Base-by-base conservation (phyloP, 2,329 filamentous ascomycete genomes). In the Fusarium devonianum region DNA sequence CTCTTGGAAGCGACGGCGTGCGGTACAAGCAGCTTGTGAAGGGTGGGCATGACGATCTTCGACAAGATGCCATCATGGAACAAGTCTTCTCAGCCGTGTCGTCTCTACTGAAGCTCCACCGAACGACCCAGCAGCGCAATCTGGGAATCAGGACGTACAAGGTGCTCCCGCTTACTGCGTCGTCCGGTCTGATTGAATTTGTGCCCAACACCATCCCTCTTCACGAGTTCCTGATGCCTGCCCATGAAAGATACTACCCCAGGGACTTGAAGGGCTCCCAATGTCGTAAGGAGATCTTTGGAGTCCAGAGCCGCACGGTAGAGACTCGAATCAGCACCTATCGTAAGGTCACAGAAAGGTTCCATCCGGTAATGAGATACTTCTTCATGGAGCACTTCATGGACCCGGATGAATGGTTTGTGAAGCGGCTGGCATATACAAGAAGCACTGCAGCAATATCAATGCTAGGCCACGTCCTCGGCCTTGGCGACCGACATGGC, bases 31-130 rank as follows among this genome's bases (percentile, higher is more conserved):
- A 97, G 72, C 78, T 99, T 54, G 90, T 96, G 68, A 99, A 99
- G 78, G 92, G 92, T 55, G 92, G 94, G 13, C 93, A 93, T 67
- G 94, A 99, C 69, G 93, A 99, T 68, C 81, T 99, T 10, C 89
- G 95, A 7, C 94, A 99, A 75, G 94, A 99, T 67, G 91, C 93
- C 33, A 99, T 85, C 77, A 99, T 99, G 95, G 95, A 99, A 72
- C 94, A 99, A 73, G 94, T 99, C 1, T 99, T 99, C 69, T 90
- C 92, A 49, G 92, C 96, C 72, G 94, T 97, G 16, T 97, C 92
- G 49, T 89, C 90, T 40, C 83, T 99, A 16, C 78, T 99, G 18
- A 89, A 90, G 68, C 87, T 90, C 37, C 92, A 97, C 70, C 87
- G 90, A 45, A 83, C 87, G 10, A 97, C 94, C 3, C 88, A 92